Conservation (phyloP, 768 basidiomycete species). For the Kwoniella europaea region DNA sequence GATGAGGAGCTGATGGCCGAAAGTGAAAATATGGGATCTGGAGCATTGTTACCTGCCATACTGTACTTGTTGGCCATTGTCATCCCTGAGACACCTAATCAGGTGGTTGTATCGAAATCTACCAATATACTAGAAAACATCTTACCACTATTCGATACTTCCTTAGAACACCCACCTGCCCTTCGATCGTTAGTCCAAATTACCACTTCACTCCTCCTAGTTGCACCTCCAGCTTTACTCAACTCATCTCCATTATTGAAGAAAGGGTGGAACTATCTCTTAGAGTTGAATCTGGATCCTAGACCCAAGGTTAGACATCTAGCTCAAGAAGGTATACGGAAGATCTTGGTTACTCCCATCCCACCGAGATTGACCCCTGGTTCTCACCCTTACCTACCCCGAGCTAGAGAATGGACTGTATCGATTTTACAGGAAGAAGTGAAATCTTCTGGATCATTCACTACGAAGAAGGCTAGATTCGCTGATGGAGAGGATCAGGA, state of each 20-base stretch:
- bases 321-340: conserved; percentile 82
- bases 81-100: conserved; percentile 74
- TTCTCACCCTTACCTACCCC: conserved; percentile 82
- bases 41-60: conserved; percentile 78
- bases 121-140: conserved; percentile 73
- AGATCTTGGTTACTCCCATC: conserved; percentile 76
- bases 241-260: conserved; percentile 66
- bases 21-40: conserved; percentile 62
- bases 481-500: conserved; percentile 69
- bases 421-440: conserved; percentile 70
- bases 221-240: conserved; percentile 75
- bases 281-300: conserved; percentile 81
- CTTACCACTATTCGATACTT: conserved; percentile 76
- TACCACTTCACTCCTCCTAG: conserved; percentile 70
- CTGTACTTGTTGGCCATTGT: conserved; percentile 82
- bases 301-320: conserved; percentile 92
- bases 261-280: conserved; percentile 80
- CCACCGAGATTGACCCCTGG: conserved; percentile 66
- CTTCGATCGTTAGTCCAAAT: conserved; percentile 84
- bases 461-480: conserved; percentile 61
- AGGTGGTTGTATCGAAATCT: conserved; percentile 79
- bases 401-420: conserved; percentile 79
- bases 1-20: conserved; percentile 58
- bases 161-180: conserved; percentile 66
- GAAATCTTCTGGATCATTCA: conserved; percentile 60